Evolutionary conservation across 192 early-diverging fungal genomes (phyloP).

Genomic region (Phycomyces blakesleeanus): DNA sequence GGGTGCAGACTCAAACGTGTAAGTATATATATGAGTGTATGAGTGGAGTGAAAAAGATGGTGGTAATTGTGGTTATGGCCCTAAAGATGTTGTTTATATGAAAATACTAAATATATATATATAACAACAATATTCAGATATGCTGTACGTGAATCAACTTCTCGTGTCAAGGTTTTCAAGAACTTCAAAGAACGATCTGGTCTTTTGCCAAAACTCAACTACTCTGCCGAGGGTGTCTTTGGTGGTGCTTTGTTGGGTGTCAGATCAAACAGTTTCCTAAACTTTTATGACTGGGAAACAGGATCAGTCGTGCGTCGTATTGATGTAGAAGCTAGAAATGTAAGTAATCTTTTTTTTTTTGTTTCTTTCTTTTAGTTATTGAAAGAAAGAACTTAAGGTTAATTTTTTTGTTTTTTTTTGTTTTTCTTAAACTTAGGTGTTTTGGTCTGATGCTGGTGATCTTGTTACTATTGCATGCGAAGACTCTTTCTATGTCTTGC

Average conservation of each 20-base stretch:
- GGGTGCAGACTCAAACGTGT: conserved; percentile 90
- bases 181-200: conserved; percentile 90
- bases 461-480: conserved; percentile 90
- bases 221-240: conserved; percentile 90
- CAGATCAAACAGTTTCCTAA: conserved; percentile 77
- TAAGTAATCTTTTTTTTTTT: too few species aligned
- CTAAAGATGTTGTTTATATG: too few species aligned
- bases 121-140: conserved; percentile 51
- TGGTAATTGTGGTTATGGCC: too few species aligned
- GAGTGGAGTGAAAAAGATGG: too few species aligned
- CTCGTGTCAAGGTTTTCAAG: conserved; percentile 87
- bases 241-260: conserved; percentile 92
- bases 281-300: conserved; percentile 98
- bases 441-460: conserved; percentile 95
- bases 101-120: too few species aligned
- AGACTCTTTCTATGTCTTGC: conserved; percentile 92
- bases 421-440: too few species aligned
- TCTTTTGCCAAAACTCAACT: conserved; percentile 64
- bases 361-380: too few species aligned
- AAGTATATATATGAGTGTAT: too few species aligned
- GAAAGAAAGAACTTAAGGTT: too few species aligned
- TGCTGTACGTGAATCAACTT: conserved; percentile 91
- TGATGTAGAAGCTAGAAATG: conserved; percentile 82
- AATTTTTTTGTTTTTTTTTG: too few species aligned
- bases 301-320: conserved; percentile 88